phyloP scores from a whole-genome alignment of 1,139 yeast genomes.

The Candida pseudoviswanathii region DNA sequence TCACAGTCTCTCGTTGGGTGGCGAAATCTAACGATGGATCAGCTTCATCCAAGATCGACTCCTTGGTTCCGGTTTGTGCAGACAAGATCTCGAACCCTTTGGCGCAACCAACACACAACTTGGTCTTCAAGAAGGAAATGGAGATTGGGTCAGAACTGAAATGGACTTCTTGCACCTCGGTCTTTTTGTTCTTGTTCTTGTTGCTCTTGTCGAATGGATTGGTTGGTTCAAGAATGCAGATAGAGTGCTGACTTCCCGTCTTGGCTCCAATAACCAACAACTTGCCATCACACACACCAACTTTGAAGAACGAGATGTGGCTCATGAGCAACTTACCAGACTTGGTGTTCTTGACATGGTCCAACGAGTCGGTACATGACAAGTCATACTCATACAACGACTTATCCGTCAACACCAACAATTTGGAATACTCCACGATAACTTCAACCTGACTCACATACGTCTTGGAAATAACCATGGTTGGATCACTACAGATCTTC shows the following conservation, averaged over 20 bases:
- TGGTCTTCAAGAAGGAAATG: constrained; percentile 84
- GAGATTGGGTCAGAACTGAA: constrained; percentile 91
- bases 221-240: constrained; percentile 82
- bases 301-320: constrained; percentile 87
- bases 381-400: constrained; percentile 81
- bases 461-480: constrained; percentile 72
- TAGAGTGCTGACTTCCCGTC: constrained; percentile 71
- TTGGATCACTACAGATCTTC: constrained; percentile 67
- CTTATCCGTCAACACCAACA: constrained; percentile 82
- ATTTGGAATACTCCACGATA: constrained; percentile 84
- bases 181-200: constrained; percentile 64
- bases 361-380: constrained; percentile 65
- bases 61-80: constrained; percentile 74
- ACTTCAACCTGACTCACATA: constrained; percentile 91
- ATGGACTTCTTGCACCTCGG: constrained; percentile 71
- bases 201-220: constrained; percentile 59
- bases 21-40: constrained; percentile 97
- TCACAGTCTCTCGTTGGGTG: constrained; percentile 74
- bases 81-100: constrained; percentile 94
- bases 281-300: constrained; percentile 89
- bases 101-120: constrained; percentile 91
- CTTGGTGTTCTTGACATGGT: constrained; percentile 67
- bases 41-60: constrained; percentile 86
- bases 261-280: constrained; percentile 89
- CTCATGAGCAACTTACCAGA: constrained; percentile 78